Conservation (phyloP, 129 eudicot genomes). For the Chrysanthemum makinoi region DNA sequence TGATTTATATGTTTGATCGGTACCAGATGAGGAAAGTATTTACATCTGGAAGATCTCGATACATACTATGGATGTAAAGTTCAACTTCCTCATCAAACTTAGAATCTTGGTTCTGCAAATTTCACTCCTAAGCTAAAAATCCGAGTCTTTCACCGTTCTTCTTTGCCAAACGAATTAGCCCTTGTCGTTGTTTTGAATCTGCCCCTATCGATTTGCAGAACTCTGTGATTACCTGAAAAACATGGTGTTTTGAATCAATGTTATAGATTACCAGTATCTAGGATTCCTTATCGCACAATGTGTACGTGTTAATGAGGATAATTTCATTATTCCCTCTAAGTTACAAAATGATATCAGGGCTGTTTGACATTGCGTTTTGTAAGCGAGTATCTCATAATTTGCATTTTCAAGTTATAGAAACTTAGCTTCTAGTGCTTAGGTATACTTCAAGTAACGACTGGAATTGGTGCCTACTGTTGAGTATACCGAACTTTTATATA, state of each 20-base stretch:
- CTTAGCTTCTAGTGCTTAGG: neutral
- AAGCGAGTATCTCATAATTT: neutral
- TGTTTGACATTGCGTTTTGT: neutral
- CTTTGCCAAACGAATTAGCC: constrained; percentile 92
- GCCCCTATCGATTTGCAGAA: constrained; percentile 98
- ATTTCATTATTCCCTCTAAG: neutral
- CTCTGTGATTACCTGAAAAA: constrained; percentile 89
- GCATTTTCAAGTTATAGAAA: neutral
- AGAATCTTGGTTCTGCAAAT: constrained; percentile 13
- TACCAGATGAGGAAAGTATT: constrained; percentile 38
- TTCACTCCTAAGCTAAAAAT: constrained; percentile 62
- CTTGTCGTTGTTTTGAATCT: constrained; percentile 91
- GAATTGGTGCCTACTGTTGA: neutral
- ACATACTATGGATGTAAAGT: constrained; percentile 26
- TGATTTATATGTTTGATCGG: constrained; percentile 26
- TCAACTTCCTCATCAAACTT: constrained; percentile 32
- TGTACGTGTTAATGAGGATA: neutral
- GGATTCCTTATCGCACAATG: neutral
- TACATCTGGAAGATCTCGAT: constrained; percentile 36
- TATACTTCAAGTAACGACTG: no score
- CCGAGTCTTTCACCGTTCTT: constrained; percentile 94
- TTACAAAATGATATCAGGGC: neutral
- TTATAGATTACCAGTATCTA: neutral
- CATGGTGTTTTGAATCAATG: no score
- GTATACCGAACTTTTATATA: no score